Evolutionary conservation across 2,329 filamentous ascomycete genomes (phyloP).

Genomic region (Claviceps africana): DNA sequence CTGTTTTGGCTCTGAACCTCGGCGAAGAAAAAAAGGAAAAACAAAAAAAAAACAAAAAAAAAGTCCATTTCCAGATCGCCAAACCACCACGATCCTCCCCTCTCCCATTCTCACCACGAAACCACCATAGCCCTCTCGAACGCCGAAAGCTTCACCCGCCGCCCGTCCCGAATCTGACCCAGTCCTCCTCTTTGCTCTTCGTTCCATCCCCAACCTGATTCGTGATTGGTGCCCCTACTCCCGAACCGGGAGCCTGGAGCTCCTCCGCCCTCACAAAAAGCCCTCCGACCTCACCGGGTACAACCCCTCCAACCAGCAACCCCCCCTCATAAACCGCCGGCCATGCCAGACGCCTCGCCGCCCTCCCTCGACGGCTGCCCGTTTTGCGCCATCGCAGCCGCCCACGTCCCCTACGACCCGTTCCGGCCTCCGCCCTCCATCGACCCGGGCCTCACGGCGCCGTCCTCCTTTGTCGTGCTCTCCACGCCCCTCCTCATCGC

Average conservation of each 20-base stretch:
- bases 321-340: not conserved
- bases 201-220: not conserved
- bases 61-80: not conserved
- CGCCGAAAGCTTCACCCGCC: not conserved
- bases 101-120: not conserved
- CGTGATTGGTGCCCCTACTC: not conserved
- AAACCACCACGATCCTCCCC: not conserved
- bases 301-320: not conserved
- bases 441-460: conserved; percentile 22
- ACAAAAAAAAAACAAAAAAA: not conserved
- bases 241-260: not conserved
- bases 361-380: conserved; percentile 32
- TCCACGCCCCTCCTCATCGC: conserved; percentile 66
- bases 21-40: not conserved
- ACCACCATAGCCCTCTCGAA: not conserved
- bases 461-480: conserved; percentile 52
- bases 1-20: not conserved
- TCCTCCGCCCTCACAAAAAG: not conserved
- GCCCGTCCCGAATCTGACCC: not conserved
- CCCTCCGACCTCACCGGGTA: not conserved
- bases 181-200: not conserved
- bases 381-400: conserved; percentile 45
- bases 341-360: conserved; percentile 19
- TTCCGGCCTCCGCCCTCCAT: conserved; percentile 25
- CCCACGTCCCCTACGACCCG: conserved; percentile 35